Evolutionary conservation across 306 rosid species (phyloP).

Genomic region (Acacia acuminata): DNA sequence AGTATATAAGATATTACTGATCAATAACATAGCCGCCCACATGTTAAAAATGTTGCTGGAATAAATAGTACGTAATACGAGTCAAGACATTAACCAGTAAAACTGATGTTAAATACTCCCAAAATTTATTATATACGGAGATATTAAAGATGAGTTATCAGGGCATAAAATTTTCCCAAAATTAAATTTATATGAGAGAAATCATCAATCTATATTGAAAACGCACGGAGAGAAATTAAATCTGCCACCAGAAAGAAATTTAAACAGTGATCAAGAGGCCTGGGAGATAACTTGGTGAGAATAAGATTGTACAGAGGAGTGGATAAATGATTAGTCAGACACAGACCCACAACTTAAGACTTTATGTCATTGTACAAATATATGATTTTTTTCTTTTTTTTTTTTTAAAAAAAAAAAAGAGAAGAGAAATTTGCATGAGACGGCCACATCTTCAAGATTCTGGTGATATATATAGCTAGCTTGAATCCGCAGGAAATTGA

Average conservation of each 20-base stretch:
- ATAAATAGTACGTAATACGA: too few relatives aligned
- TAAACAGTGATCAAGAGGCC: conserved; percentile 21
- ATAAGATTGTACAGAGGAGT: conserved; percentile 38
- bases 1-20: neutral
- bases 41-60: neutral
- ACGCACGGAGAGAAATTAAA: conserved; percentile 30
- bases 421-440: neutral
- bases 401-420: conserved; percentile 18
- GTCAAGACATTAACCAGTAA: neutral
- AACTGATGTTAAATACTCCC: too few relatives aligned
- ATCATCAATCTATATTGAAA: neutral
- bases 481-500: conserved; percentile 81
- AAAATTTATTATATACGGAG: neutral
- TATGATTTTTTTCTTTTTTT: too few relatives aligned
- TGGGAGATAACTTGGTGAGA: neutral
- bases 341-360: conserved; percentile 40
- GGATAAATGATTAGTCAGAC: conserved; percentile 40
- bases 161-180: neutral
- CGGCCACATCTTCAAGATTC: conserved; percentile 55
- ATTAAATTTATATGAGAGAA: neutral
- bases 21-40: neutral
- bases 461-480: conserved; percentile 58
- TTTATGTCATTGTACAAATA: conserved; percentile 57
- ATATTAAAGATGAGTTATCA: neutral
- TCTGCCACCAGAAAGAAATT: conserved; percentile 45